Percentiles rank a stretch among this genome's conserved stretches.
Evolutionary conservation across 768 basidiomycete genomes (phyloP).

Genomic region (Suillus ampliporus): DNA sequence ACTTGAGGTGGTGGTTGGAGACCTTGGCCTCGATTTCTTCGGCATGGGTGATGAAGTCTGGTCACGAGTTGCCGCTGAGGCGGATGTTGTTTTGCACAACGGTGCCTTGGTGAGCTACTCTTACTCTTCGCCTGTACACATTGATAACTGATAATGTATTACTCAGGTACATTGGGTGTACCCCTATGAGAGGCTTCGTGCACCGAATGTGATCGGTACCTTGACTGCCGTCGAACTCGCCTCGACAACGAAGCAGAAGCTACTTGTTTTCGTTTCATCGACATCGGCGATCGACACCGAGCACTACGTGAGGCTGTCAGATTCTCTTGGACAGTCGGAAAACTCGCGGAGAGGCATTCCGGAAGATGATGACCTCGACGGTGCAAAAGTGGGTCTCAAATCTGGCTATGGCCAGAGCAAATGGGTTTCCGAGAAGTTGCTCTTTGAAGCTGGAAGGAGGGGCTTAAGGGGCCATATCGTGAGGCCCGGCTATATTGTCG

Average conservation of each 20-base stretch:
- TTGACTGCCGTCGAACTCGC: constrained; percentile 84
- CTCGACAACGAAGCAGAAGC: constrained; percentile 73
- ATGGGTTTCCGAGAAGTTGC: constrained; percentile 96
- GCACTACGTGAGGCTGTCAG: constrained; percentile 87
- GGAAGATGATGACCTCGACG: constrained; percentile 89
- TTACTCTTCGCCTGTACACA: not conserved
- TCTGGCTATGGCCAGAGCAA: constrained; percentile 98
- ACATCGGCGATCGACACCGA: constrained; percentile 95
- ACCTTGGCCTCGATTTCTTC: constrained; percentile 76
- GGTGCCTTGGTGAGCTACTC: constrained; percentile 87
- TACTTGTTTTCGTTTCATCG: constrained; percentile 89
- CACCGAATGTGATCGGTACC: constrained; percentile 92
- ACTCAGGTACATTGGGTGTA: constrained; percentile 97
- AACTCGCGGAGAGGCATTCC: constrained; percentile 69
- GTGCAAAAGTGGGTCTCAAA: constrained; percentile 72
- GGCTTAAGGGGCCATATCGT: constrained; percentile 88
- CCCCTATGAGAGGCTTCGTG: constrained; percentile 91
- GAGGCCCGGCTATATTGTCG: constrained; percentile 95
- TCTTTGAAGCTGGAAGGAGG: constrained; percentile 88
- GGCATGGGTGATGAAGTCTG: constrained; percentile 72
- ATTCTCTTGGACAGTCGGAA: constrained; percentile 54
- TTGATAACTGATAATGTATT: constrained; percentile 4
- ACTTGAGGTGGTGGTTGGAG: constrained; percentile 84
- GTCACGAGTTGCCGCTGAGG: constrained; percentile 68
- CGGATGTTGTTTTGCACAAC: constrained; percentile 90